Percentiles rank a stretch among this genome's conserved stretches.
Evolutionary conservation across 176 grass and related monocot genomes (phyloP).

Genomic region (Triticum dicoccoides): DNA sequence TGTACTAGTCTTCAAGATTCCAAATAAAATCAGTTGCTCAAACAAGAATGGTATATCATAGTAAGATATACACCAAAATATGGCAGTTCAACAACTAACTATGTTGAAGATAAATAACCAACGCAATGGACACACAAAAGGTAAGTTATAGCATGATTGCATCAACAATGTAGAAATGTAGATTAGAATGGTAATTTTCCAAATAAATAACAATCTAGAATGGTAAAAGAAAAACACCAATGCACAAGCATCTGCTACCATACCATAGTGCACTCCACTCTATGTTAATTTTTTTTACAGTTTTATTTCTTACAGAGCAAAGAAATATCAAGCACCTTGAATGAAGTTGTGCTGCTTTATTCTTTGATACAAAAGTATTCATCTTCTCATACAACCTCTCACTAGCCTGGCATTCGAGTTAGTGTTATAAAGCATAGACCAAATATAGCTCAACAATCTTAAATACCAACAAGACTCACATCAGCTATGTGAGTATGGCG

Average conservation of each 20-base stretch:
- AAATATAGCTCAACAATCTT: neutral
- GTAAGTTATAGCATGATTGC: constrained; percentile 19
- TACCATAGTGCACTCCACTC: neutral
- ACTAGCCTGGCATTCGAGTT: constrained; percentile 66
- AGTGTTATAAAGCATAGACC: constrained; percentile 28
- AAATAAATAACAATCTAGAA: neutral
- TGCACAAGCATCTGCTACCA: neutral
- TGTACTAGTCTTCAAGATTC: neutral
- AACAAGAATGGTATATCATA: neutral
- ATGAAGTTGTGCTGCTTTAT: constrained; percentile 96
- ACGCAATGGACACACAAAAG: neutral
- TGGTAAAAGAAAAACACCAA: neutral
- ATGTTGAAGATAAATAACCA: constrained; percentile 10
- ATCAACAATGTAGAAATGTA: neutral
- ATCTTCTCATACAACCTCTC: constrained; percentile 94
- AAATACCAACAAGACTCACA: constrained; percentile 50
- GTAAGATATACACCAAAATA: neutral
- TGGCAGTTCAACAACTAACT: neutral
- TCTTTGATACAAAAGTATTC: constrained; percentile 76
- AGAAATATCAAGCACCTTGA: constrained; percentile 55
- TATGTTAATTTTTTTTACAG: neutral
- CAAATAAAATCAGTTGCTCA: neutral
- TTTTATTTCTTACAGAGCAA: constrained; percentile 5
- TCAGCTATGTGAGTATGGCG: constrained; percentile 95
- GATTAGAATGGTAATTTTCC: no score